Percentiles rank a stretch among this genome's conserved stretches.
Evolutionary conservation across 176 grass and related monocot genomes (phyloP).

Genomic region (Musa troglodytarum): DNA sequence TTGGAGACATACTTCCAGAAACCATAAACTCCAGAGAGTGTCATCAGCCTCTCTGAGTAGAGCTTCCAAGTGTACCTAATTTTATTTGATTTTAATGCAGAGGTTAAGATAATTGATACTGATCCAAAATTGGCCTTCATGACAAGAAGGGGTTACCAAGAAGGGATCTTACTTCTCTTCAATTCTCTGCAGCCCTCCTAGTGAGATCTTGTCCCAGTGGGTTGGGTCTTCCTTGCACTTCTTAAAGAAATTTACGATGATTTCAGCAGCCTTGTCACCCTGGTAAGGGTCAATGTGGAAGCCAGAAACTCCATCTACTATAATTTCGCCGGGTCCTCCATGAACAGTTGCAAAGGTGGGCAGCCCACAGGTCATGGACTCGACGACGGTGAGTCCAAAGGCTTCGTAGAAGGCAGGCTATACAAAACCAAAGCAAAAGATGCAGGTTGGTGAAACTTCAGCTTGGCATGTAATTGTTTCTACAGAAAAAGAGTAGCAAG

Average conservation of each 20-base stretch:
- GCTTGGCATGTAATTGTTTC: not conserved
- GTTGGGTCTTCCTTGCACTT: slow-evolving; percentile 52
- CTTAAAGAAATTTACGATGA: slow-evolving; percentile 88
- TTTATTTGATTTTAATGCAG: not conserved
- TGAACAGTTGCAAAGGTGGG: slow-evolving; percentile 89
- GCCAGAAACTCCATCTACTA: slow-evolving; percentile 78
- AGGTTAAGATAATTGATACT: not conserved
- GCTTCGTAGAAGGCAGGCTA: slow-evolving; percentile 97
- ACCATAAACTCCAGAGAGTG: slow-evolving; percentile 80
- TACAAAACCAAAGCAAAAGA: not conserved
- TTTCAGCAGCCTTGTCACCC: slow-evolving; percentile 68
- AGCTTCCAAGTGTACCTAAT: slow-evolving; percentile 93
- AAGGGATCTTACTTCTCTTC: slow-evolving; percentile 77
- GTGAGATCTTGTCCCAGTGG: slow-evolving; percentile 77
- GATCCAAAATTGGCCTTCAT: not conserved
- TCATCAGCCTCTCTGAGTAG: slow-evolving; percentile 99
- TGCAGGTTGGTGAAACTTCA: not conserved
- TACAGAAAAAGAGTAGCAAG: not conserved
- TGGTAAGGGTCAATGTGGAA: slow-evolving; percentile 99
- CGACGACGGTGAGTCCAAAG: slow-evolving; percentile 91
- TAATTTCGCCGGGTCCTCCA: slow-evolving; percentile 88
- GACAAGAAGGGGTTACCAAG: not conserved
- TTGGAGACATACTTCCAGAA: slow-evolving; percentile 99
- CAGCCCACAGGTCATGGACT: slow-evolving; percentile 88
- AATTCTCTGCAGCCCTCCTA: slow-evolving; percentile 69